These are phyloP conservation scores for Talaromyces sp. DNA, from an alignment of 2,329 filamentous ascomycete genomes.

Conservation along the genomic window DNA sequence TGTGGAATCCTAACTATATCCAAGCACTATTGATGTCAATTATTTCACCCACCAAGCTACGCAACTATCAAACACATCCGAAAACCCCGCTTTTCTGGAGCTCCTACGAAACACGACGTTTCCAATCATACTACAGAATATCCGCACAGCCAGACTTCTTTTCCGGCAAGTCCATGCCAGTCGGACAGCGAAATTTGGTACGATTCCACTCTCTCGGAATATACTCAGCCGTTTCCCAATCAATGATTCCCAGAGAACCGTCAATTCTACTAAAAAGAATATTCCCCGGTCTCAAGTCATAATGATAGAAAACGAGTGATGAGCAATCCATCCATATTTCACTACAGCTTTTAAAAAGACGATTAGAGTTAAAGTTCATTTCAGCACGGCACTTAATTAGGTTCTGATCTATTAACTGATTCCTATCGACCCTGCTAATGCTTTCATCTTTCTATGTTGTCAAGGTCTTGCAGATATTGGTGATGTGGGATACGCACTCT, in stretches of 20 bases:
- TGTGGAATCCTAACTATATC: too few species aligned
- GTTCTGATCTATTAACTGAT: not conserved
- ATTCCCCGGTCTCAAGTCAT: not conserved
- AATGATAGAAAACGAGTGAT: constrained; percentile 5
- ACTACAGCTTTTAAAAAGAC: constrained; percentile 1
- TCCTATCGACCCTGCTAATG: not conserved
- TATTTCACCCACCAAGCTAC: not conserved
- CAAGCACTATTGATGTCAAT: too few species aligned
- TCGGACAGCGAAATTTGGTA: not conserved
- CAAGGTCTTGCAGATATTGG: not conserved
- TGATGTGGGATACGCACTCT: not conserved
- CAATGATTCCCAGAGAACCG: not conserved
- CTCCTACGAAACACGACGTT: not conserved
- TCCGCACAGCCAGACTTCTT: not conserved
- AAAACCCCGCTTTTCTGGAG: not conserved
- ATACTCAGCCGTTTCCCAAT: not conserved
- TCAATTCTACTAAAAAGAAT: not conserved
- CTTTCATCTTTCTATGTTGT: not conserved
- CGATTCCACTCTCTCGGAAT: not conserved
- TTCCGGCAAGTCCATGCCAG: not conserved
- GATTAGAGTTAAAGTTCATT: not conserved
- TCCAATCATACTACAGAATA: not conserved
- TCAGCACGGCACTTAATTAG: not conserved
- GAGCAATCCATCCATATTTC: not conserved
- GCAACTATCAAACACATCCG: not conserved